These are phyloP conservation scores for Fraxinus ornus DNA, from an alignment of 305 asterid genomes.

Conservation along the genomic window DNA sequence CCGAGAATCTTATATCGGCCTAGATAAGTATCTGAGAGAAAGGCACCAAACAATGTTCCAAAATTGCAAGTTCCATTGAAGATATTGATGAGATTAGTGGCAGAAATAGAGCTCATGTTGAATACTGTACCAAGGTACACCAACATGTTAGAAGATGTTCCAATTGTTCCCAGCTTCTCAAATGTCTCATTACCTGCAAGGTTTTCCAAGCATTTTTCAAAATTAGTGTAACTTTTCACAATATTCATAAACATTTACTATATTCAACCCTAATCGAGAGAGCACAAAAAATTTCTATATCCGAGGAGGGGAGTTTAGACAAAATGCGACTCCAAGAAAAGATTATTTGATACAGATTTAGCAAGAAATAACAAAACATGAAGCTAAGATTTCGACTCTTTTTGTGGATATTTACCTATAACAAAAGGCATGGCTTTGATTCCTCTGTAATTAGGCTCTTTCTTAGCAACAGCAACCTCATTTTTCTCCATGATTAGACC, in stretches of 20 bases:
- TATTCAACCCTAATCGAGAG: not conserved
- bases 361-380: not conserved
- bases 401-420: conserved; percentile 33
- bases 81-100: conserved; percentile 50
- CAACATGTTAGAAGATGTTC: conserved; percentile 55
- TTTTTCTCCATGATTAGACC: conserved; percentile 17
- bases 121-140: conserved; percentile 70
- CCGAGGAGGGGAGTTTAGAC: not conserved
- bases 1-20: conserved; percentile 72
- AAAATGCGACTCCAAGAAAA: not conserved
- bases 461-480: conserved; percentile 19
- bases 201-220: not conserved
- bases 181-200: conserved; percentile 73
- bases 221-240: not conserved
- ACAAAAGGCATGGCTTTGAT: conserved; percentile 72
- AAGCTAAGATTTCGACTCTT: not conserved
- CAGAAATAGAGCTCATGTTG: conserved; percentile 54
- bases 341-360: not conserved
- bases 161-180: conserved; percentile 82
- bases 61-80: conserved; percentile 75
- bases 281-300: not conserved
- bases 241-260: not conserved
- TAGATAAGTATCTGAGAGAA: conserved; percentile 40
- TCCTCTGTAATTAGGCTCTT: conserved; percentile 55
- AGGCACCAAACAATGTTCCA: conserved; percentile 67